phyloP scores from a whole-genome alignment of 2,329 filamentous ascomycete genomes.

The Juglanconis sp. region DNA sequence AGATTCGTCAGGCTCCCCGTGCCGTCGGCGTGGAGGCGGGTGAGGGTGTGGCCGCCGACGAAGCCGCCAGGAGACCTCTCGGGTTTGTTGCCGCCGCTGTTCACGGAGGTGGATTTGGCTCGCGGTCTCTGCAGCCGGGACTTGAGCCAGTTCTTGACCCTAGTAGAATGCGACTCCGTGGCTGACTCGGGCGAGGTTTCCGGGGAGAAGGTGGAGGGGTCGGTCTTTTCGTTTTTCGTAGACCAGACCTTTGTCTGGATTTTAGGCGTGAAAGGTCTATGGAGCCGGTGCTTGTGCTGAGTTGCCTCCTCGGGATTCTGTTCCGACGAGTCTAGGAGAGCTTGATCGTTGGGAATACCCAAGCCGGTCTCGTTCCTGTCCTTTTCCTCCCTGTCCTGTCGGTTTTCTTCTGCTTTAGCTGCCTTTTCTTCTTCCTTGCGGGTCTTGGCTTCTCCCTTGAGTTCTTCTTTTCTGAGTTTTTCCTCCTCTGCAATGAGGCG shows the following conservation, averaged over 20 bases:
- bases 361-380: slow-evolving; percentile 33
- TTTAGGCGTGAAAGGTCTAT: slow-evolving; percentile 14
- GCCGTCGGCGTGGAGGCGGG: slow-evolving; percentile 17
- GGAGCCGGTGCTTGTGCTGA: slow-evolving; percentile 8
- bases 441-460: slow-evolving; percentile 60
- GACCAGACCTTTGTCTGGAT: slow-evolving; percentile 16
- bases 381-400: slow-evolving; percentile 42
- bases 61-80: slow-evolving; percentile 27
- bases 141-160: slow-evolving; percentile 43
- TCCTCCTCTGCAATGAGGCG: slow-evolving; percentile 49
- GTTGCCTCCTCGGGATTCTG: slow-evolving; percentile 23
- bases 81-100: not conserved
- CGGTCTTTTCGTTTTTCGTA: slow-evolving; percentile 7
- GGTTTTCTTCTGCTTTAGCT: slow-evolving; percentile 45
- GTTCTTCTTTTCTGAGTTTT: slow-evolving; percentile 61
- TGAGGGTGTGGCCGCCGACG: slow-evolving; percentile 40
- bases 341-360: not conserved
- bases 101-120: slow-evolving; percentile 24
- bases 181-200: slow-evolving; percentile 16
- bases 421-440: slow-evolving; percentile 41
- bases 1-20: slow-evolving; percentile 33
- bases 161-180: slow-evolving; percentile 24
- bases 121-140: slow-evolving; percentile 35
- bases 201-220: slow-evolving; percentile 13
- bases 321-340: not conserved